phyloP scores from a whole-genome alignment of 495 filamentous ascomycete genomes.

The Parmelia sp. region DNA sequence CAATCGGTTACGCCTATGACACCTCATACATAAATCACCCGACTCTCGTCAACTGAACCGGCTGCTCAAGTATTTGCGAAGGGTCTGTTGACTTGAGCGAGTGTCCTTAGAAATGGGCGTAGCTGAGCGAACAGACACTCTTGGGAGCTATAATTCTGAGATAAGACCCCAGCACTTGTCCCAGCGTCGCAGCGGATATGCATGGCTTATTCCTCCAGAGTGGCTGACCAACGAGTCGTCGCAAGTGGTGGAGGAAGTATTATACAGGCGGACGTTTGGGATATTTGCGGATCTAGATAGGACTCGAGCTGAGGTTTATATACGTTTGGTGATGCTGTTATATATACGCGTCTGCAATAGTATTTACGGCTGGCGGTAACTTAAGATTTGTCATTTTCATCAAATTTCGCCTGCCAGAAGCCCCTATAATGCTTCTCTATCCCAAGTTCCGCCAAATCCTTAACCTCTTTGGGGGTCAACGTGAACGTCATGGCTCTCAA shows the following conservation, averaged over 20 bases:
- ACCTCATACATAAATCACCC: neutral
- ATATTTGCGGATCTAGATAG: no score
- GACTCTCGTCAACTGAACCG: no score
- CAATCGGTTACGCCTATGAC: neutral
- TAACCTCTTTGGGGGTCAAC: slow-evolving; percentile 63
- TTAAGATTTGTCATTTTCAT: slow-evolving; percentile 42
- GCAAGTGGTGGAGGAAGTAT: neutral
- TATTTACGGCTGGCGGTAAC: neutral
- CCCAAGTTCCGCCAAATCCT: slow-evolving; percentile 56
- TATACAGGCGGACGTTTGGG: neutral
- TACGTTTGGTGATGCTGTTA: neutral
- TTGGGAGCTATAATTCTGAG: neutral
- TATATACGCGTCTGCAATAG: neutral
- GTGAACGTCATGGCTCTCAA: slow-evolving; percentile 59
- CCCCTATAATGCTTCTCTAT: slow-evolving; percentile 61
- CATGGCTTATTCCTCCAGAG: neutral
- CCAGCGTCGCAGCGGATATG: neutral
- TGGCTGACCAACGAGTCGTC: neutral
- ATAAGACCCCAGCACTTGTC: neutral
- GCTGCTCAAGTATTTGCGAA: no score
- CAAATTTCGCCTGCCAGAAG: slow-evolving; percentile 61
- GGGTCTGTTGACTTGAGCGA: no score
- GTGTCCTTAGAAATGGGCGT: no score
- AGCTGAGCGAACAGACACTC: no score
- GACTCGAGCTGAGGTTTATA: neutral